Percentiles rank a stretch among this genome's conserved stretches.
phyloP scores from a whole-genome alignment of 768 basidiomycete genomes.

The Vararia minispora region DNA sequence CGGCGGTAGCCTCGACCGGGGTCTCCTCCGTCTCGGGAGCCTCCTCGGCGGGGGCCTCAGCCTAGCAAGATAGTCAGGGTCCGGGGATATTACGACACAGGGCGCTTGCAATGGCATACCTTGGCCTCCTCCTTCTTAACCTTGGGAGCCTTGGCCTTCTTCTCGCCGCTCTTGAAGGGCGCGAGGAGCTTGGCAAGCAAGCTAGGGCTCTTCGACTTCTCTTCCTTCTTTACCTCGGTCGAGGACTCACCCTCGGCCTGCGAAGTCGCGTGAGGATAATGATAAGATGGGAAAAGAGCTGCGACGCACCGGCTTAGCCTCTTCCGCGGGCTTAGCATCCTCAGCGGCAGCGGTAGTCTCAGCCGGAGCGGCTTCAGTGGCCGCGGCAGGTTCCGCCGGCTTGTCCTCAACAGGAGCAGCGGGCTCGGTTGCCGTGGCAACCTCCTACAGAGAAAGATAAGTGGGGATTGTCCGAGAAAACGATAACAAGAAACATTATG shows the following conservation, averaged over 20 bases:
- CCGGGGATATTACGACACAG: constrained; percentile 9
- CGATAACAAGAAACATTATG: background rate
- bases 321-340: constrained; percentile 23
- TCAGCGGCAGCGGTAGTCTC: constrained; percentile 21
- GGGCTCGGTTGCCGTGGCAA: too few relatives aligned
- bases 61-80: constrained; percentile 28
- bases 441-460: constrained; percentile 22
- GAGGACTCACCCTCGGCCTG: constrained; percentile 36
- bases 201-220: constrained; percentile 70
- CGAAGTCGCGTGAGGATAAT: constrained; percentile 4
- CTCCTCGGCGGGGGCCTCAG: constrained; percentile 52
- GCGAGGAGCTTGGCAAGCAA: constrained; percentile 71
- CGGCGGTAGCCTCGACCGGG: constrained; percentile 23
- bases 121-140: constrained; percentile 57
- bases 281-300: background rate
- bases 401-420: constrained; percentile 22
- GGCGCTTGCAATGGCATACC: constrained; percentile 24
- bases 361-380: constrained; percentile 18
- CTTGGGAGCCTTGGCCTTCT: constrained; percentile 43
- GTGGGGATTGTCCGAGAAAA: constrained; percentile 5
- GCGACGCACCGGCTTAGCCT: constrained; percentile 27
- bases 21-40: constrained; percentile 34
- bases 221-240: constrained; percentile 57
- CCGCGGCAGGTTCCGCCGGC: constrained; percentile 17
- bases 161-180: constrained; percentile 46